A percentile compares a stretch with the other conserved stretches of the same genome.
These are phyloP conservation scores for Bacterosira constricta DNA, from an alignment of 108 stramenopile genomes.

Conservation along the genomic window DNA sequence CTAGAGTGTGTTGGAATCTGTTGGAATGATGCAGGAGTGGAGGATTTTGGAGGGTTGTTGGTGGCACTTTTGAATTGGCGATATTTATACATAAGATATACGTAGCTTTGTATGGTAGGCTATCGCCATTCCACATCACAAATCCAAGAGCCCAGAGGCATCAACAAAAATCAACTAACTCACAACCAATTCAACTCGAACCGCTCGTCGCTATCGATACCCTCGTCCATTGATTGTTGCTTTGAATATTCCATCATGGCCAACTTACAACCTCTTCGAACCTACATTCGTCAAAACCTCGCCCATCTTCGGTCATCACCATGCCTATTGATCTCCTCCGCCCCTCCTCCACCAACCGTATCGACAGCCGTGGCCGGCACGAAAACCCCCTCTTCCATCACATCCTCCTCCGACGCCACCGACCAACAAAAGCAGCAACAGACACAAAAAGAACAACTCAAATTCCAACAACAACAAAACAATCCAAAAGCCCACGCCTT, in stretches of 20 bases:
- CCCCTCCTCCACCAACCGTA: slow-evolving; percentile 1
- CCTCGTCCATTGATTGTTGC: no score
- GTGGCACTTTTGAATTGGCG: no score
- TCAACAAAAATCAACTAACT: no score
- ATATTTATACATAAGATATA: no score
- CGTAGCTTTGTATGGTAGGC: no score
- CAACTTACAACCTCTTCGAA: slow-evolving; percentile 31
- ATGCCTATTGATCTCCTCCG: slow-evolving; percentile 40
- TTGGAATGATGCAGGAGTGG: no score
- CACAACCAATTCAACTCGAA: no score
- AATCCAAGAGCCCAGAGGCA: no score
- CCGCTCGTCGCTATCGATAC: no score
- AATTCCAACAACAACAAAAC: slow-evolving; percentile 1
- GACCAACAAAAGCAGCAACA: background rate
- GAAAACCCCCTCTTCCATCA: background rate
- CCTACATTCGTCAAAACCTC: slow-evolving; percentile 33
- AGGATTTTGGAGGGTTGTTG: no score
- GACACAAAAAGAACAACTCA: background rate
- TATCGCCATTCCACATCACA: no score
- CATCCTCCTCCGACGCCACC: background rate
- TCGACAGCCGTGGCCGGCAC: slow-evolving; percentile 11
- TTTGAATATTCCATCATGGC: background rate
- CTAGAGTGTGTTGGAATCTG: no score
- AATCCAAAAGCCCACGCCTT: slow-evolving; percentile 28
- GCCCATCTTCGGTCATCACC: slow-evolving; percentile 40